Conservation (phyloP, 2,329 filamentous ascomycete genomes). For the Xylaria sp. region DNA sequence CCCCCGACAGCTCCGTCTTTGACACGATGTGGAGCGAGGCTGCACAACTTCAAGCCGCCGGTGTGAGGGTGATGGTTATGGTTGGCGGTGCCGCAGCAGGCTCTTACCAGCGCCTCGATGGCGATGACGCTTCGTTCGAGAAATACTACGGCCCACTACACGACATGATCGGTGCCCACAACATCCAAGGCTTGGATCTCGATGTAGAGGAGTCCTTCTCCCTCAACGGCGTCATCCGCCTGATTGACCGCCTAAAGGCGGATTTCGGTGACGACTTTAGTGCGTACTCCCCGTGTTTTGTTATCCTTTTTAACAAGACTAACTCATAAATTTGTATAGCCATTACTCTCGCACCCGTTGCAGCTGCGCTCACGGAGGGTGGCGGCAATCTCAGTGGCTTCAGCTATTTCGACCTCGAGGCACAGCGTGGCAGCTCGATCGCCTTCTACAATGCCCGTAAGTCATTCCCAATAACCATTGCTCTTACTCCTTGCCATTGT, state of each 20-base stretch:
- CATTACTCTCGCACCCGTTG: conserved; percentile 85
- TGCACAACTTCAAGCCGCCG: conserved; percentile 74
- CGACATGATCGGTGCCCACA: conserved; percentile 69
- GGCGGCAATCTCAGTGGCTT: conserved; percentile 80
- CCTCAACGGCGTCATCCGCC: conserved; percentile 70
- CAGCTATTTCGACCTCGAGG: conserved; percentile 79
- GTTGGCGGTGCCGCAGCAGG: conserved; percentile 56
- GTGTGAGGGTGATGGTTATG: conserved; percentile 81
- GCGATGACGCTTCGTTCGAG: conserved; percentile 71
- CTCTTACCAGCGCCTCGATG: conserved; percentile 70
- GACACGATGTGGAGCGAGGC: conserved; percentile 83
- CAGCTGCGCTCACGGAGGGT: conserved; percentile 71
- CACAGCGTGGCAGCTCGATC: conserved; percentile 72
- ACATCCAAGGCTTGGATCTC: conserved; percentile 77
- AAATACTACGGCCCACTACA: conserved; percentile 73
- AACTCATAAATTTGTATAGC: conserved; percentile 50
- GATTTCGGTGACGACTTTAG: conserved; percentile 76
- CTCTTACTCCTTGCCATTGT: neutral
- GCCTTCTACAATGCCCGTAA: conserved; percentile 82
- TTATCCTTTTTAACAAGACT: neutral
- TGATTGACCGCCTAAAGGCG: conserved; percentile 73
- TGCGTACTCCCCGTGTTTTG: neutral
- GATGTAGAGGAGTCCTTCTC: conserved; percentile 84
- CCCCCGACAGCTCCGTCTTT: conserved; percentile 74
- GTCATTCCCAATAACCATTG: neutral